Evolutionary conservation across 116 monocot species (phyloP), one percentile per base, ranked within the genome.

Genomic region (Zostera marina): DNA sequence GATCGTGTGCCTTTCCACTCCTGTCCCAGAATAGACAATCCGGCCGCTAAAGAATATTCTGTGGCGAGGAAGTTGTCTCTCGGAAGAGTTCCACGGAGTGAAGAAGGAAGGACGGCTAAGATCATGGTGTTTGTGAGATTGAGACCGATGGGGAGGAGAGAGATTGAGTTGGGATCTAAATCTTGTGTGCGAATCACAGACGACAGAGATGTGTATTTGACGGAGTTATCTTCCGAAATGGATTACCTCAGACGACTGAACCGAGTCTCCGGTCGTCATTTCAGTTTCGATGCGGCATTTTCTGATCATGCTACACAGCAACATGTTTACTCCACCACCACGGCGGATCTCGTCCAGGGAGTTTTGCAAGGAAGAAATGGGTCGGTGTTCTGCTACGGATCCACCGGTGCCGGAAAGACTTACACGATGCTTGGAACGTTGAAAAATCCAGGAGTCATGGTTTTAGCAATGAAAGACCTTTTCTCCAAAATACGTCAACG

Each of bases 351-450:
- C 22, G 82, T 96, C 21, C 85, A 89, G 65, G 79, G 79, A 7
- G 96, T 96, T 20, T 56, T 96, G 47, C 85, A 85, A 60, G 96
- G 96, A 40, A 77, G 78, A 56, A 96, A 96, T 58, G 96, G 96
- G 0, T 75, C 89, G 10, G 89, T 96, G 9, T 96, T 96, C 73
- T 88, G 96, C 77, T 96, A 96, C 42, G 96, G 96, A 0, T 85
- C 96, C 10, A 96, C 96, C 1, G 96, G 89, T 25, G 96, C 89
- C 0, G 96, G 96, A 22, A 96, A 96, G 62, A 96, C 96, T 1
- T 88, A 88, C 76, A 96, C 96, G 11, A 96, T 96, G 89, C 63
- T 96, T 21, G 96, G 96, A 14, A 88, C 89, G 15, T 22, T 80
- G 47, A 82, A 82, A 56, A 96, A 78, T 23, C 89, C 96, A 0